Base-by-base conservation (phyloP, 192 early-diverging fungal genomes). In the Funneliformis geosporum region DNA sequence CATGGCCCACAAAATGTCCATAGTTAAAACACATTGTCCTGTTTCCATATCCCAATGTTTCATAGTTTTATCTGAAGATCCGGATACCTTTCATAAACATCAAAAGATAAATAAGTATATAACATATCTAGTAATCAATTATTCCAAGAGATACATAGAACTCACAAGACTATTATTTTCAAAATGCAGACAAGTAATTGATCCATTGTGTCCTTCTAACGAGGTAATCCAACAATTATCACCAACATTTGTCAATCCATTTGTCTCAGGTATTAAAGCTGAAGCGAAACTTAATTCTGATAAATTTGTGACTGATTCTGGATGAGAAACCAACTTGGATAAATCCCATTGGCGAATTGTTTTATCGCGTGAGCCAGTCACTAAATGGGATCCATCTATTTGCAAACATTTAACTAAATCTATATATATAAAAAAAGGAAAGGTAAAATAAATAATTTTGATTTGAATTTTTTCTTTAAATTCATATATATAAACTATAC, bases 1-100 rank as follows among this genome's bases (percentile, higher is more conserved):
- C 77, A 87, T 89, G 0, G 92, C 89, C 93, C 93, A 95, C 14
- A 89, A 76, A 23, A 95, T 80, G 78, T 93, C 92, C 80, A 95
- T 85, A 5, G 90, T 88, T 12, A 90, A 82, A 28, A 92, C 86
- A 86, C 90, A 83, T 71, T 86, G 80, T 33, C 91, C 91, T 40
- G 89, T 92, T 33, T 83, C 81, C 83, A 95, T 65, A 79, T 95
- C 94, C 94, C 94, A 95, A 69, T 92, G 90, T 73, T 89, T 89
- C 74, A 95, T 90, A 1, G 94, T 94, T 70, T 88, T 86, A 82
- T 95, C 94, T 18, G 91, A 88, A 25, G 92, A 89, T 65, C 93
- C 94, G 4, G 93, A 90, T 18, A 94, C 82, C 88, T 92, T 82
- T 23, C 50, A 86, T 85, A 12, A n/a, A n/a, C n/a, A n/a, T n/a